Evolutionary conservation across 2,329 filamentous ascomycete genomes (phyloP).

Genomic region (Davidsoniella eucalypti): DNA sequence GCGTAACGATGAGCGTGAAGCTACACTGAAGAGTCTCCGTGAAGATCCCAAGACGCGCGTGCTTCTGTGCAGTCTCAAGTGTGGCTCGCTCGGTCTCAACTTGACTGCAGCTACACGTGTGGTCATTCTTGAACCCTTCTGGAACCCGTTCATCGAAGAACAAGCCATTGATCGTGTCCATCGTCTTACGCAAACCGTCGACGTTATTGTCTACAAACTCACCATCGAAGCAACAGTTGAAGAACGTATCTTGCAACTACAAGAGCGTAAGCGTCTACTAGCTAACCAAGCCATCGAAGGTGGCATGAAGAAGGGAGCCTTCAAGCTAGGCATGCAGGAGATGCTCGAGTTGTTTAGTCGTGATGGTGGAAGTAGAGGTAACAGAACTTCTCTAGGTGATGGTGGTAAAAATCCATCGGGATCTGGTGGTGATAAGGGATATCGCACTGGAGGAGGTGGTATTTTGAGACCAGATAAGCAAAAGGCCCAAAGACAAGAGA

Average conservation of each 20-base stretch:
- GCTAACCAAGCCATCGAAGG: slow-evolving; percentile 86
- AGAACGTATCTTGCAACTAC: slow-evolving; percentile 83
- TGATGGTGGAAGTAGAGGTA: slow-evolving; percentile 12
- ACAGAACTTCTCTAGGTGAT: not conserved
- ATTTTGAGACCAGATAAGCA: slow-evolving; percentile 13
- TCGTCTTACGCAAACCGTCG: slow-evolving; percentile 88
- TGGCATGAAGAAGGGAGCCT: slow-evolving; percentile 51
- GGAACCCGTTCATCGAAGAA: slow-evolving; percentile 99
- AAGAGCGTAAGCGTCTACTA: slow-evolving; percentile 82
- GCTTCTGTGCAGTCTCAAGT: slow-evolving; percentile 83
- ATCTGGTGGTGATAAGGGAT: slow-evolving; percentile 12
- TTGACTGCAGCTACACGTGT: slow-evolving; percentile 86
- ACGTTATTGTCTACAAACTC: slow-evolving; percentile 90
- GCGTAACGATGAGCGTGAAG: slow-evolving; percentile 84
- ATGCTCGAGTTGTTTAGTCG: slow-evolving; percentile 79
- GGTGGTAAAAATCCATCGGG: not conserved
- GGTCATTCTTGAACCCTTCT: slow-evolving; percentile 92
- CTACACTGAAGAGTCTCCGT: slow-evolving; percentile 60
- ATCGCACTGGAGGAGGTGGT: slow-evolving; percentile 14
- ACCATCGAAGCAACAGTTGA: slow-evolving; percentile 79
- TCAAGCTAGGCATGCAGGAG: slow-evolving; percentile 83
- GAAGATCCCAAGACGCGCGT: slow-evolving; percentile 62
- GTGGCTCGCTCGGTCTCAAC: slow-evolving; percentile 83
- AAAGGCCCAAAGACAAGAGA: slow-evolving; percentile 21
- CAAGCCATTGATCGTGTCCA: slow-evolving; percentile 98